These are phyloP conservation scores for Russula ochroleuca DNA, from an alignment of 768 basidiomycete species.

Conservation along the genomic window DNA sequence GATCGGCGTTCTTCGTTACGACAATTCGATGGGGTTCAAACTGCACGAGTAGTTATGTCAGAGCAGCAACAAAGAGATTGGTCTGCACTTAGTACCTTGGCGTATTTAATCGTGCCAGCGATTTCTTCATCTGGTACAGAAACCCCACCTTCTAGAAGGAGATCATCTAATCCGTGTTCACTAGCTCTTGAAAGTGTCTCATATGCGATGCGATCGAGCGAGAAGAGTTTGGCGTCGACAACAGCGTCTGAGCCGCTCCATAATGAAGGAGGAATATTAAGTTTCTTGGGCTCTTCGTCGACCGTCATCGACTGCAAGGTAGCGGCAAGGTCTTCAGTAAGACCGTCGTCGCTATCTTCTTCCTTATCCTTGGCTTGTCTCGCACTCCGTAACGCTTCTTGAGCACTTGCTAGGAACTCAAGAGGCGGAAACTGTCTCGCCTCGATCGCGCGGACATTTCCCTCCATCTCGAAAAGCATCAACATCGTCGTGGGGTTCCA, in stretches of 20 bases:
- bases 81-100: conserved; percentile 48
- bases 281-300: conserved; percentile 37
- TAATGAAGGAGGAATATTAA: conserved; percentile 39
- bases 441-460: conserved; percentile 49
- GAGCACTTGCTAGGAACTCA: conserved; percentile 27
- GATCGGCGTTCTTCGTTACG: conserved; percentile 58
- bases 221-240: conserved; percentile 43
- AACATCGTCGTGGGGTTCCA: conserved; percentile 70
- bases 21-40: conserved; percentile 62
- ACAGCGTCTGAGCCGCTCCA: conserved; percentile 40
- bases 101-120: conserved; percentile 46
- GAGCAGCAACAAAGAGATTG: neutral
- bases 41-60: conserved; percentile 33
- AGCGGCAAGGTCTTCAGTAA: conserved; percentile 41
- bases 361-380: neutral
- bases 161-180: conserved; percentile 27
- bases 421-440: conserved; percentile 73
- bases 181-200: conserved; percentile 36
- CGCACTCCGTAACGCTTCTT: neutral
- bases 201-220: conserved; percentile 47
- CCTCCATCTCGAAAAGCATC: conserved; percentile 50
- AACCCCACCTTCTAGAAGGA: conserved; percentile 45
- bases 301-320: conserved; percentile 40
- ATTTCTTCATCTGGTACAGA: conserved; percentile 52
- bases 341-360: conserved; percentile 18